Evolutionary conservation across 2,329 filamentous ascomycete species (phyloP).

Genomic region (Arthrinium phaeospermum): DNA sequence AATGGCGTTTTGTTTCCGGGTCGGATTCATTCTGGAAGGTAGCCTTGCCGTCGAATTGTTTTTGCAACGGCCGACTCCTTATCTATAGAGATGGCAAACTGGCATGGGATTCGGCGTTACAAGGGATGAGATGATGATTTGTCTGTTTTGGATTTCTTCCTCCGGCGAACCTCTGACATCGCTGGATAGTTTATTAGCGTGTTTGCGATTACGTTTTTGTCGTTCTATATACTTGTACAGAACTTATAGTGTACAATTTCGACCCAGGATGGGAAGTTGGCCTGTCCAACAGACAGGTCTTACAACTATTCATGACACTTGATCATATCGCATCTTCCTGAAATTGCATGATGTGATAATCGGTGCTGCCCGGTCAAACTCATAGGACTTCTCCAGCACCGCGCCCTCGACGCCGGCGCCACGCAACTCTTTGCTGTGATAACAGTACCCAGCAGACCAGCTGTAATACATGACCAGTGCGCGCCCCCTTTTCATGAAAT

Average conservation of each 20-base stretch:
- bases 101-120: background rate
- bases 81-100: background rate
- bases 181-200: constrained; percentile 16
- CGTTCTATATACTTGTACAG: constrained; percentile 5
- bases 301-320: background rate
- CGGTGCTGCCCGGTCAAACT: background rate
- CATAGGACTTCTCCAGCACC: background rate
- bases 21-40: background rate
- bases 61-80: background rate
- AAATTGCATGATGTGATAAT: background rate
- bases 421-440: background rate
- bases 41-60: background rate
- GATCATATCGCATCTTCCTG: background rate
- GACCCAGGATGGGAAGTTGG: background rate
- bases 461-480: background rate
- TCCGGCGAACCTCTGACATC: background rate
- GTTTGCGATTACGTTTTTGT: background rate
- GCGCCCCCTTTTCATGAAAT: background rate
- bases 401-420: too few species aligned
- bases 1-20: background rate
- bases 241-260: constrained; percentile 2
- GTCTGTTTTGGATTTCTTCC: background rate
- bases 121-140: background rate
- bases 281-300: background rate
- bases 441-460: background rate